Evolutionary conservation across 345 rosid genomes (phyloP).

Genomic region (Trapa incisa): DNA sequence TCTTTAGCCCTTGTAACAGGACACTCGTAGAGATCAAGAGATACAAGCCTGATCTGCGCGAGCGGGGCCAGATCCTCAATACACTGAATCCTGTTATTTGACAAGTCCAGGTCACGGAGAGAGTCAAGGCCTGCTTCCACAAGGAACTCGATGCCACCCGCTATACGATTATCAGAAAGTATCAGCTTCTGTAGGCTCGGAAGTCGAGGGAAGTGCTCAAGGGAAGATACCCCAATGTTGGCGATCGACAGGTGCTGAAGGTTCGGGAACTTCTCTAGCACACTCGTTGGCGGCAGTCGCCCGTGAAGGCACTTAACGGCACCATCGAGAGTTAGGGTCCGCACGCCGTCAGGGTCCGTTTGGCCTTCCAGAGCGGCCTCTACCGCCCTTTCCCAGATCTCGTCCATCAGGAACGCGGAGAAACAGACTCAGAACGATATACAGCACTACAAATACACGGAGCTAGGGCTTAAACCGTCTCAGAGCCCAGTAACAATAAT

Average conservation of each 20-base stretch:
- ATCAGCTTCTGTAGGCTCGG: constrained; percentile 46
- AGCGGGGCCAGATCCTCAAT: constrained; percentile 63
- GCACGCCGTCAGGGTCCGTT: constrained; percentile 28
- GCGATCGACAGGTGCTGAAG: constrained; percentile 62
- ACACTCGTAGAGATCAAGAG: constrained; percentile 73
- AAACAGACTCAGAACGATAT: neutral
- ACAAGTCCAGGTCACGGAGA: constrained; percentile 57
- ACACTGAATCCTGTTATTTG: constrained; percentile 57
- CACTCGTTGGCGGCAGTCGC: constrained; percentile 37
- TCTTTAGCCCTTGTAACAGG: constrained; percentile 62
- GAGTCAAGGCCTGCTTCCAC: constrained; percentile 52
- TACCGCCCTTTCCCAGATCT: constrained; percentile 75
- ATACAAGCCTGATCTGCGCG: constrained; percentile 45
- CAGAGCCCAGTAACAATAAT: neutral
- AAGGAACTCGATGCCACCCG: constrained; percentile 52
- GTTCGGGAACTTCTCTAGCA: constrained; percentile 45
- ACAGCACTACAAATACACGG: neutral
- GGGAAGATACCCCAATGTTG: constrained; percentile 45
- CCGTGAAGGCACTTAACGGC: constrained; percentile 66
- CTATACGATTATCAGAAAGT: constrained; percentile 56
- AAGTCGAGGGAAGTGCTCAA: constrained; percentile 56
- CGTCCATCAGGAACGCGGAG: constrained; percentile 35
- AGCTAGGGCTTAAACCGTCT: neutral
- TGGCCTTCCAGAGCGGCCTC: constrained; percentile 56
- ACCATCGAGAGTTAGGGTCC: constrained; percentile 54